Base-by-base conservation (phyloP, 2,329 filamentous ascomycete species). In the Calcarisporium arbuscula region DNA sequence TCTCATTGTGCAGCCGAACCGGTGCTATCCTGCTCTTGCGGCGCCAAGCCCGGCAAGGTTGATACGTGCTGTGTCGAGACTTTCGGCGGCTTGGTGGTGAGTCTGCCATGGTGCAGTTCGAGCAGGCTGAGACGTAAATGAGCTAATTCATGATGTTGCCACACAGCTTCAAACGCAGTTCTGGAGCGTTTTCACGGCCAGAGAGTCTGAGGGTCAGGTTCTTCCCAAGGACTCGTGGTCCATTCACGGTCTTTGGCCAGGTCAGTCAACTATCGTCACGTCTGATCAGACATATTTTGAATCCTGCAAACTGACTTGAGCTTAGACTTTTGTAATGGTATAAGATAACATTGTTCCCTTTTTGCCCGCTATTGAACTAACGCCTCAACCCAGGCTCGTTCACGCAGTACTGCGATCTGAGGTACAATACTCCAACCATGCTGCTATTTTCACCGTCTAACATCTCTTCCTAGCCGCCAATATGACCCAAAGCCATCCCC, bases 31-130 rank as follows among this genome's bases (percentile, higher is more conserved):
- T 76, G 72, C 56, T 72, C 68, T 1, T 45, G 55, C 15, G 50
- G 56, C 2, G 70, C 68, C 6, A 54, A 57, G 17, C 63, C 61
- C 2, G 55, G 47, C 21, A 51, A 61, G 34, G 70, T 74, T 21
- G 77, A 82, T 48, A 70, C 70, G 2, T 82, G 78, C 64, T 82
- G 78, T 47, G 65, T 66, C 12, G 78, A 82, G 60, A 82, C 78
- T 0, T 81, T 63, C 45, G 78, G 78, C 19, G 78, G 78, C 5
- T 62, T 82, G 5, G 49, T 82, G 20, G 58, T 64, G 45, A 41
- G 56, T 47, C 19, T 18, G 11, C 17, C 12, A 28, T 5, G 20
- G 7, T 18, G 19, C 18, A 14, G 6, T 15, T 16, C 2, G 6
- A n/a, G n/a, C n/a, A n/a, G n/a, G n/a, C n/a, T n/a, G n/a, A n/a